Evolutionary conservation across 2,329 filamentous ascomycete species (phyloP).

Genomic region (Xylariales sp.): DNA sequence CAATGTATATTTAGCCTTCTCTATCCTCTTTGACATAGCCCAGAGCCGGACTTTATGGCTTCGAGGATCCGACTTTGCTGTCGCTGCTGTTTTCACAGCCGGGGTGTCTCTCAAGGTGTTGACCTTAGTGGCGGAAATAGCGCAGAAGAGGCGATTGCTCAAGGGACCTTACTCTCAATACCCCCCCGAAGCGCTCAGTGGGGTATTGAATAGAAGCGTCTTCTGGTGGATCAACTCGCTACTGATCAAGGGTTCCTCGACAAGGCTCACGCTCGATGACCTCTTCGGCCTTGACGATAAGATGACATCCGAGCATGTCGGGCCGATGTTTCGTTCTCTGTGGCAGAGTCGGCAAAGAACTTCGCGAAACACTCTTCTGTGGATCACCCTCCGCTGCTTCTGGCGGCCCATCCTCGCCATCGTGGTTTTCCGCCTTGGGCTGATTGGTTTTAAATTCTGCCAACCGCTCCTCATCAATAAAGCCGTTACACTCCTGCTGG

Average conservation of each 20-base stretch:
- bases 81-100: conserved; percentile 17
- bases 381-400: conserved; percentile 11
- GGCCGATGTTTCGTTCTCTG: not conserved
- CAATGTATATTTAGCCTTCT: conserved; percentile 13
- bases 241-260: conserved; percentile 17
- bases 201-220: conserved; percentile 19
- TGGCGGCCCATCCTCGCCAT: conserved; percentile 16
- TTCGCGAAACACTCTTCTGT: conserved; percentile 8
- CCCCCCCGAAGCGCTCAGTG: conserved; percentile 15
- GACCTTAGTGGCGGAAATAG: conserved; percentile 15
- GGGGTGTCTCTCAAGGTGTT: conserved; percentile 16
- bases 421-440: conserved; percentile 6
- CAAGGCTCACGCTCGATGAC: conserved; percentile 19
- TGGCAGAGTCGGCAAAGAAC: not conserved
- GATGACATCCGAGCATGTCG: no score
- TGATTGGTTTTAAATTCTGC: conserved; percentile 28
- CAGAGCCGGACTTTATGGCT: conserved; percentile 7
- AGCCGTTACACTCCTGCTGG: conserved; percentile 19
- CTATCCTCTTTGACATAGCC: conserved; percentile 6
- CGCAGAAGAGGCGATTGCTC: conserved; percentile 19
- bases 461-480: conserved; percentile 34
- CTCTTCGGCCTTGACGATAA: no score
- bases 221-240: conserved; percentile 24
- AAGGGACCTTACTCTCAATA: conserved; percentile 13
- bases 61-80: conserved; percentile 3